phyloP scores from a whole-genome alignment of 352 stramenopile genomes.

The Phytopythium boreale region DNA sequence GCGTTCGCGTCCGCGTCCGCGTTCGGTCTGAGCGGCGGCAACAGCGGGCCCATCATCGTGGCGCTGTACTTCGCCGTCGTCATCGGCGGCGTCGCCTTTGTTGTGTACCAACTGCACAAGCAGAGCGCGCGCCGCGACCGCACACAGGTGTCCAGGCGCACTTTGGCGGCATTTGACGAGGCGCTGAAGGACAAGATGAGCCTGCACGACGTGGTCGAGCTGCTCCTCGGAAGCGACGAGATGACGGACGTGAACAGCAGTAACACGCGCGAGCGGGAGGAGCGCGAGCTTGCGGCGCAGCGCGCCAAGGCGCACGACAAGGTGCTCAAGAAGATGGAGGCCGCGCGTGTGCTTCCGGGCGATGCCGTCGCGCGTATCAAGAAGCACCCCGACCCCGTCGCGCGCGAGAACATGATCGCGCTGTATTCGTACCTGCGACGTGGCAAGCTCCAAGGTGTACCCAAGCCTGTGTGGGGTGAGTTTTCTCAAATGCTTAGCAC shows the following conservation, averaged over 20 bases:
- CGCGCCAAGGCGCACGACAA: constrained; percentile 73
- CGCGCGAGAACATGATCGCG: constrained; percentile 80
- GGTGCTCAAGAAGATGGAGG: constrained; percentile 80
- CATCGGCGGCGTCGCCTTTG: constrained; percentile 54
- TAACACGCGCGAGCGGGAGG: constrained; percentile 21
- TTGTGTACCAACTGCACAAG: constrained; percentile 62
- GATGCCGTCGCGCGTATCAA: constrained; percentile 70
- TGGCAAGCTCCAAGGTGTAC: constrained; percentile 60
- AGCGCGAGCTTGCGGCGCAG: constrained; percentile 37
- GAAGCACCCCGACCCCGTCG: constrained; percentile 70
- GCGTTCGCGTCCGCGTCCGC: constrained; percentile 57
- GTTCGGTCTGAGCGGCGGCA: constrained; percentile 37
- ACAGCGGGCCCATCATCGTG: constrained; percentile 56
- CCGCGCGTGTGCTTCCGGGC: constrained; percentile 48
- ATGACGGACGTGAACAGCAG: constrained; percentile 50
- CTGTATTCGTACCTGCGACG: constrained; percentile 77
- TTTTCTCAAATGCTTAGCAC: not conserved
- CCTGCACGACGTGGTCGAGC: constrained; percentile 75
- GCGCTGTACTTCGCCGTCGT: constrained; percentile 66
- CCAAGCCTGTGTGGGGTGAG: constrained; percentile 63
- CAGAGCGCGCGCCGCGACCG: constrained; percentile 52
- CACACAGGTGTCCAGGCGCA: constrained; percentile 56
- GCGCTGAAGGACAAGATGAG: constrained; percentile 70
- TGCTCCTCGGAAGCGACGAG: constrained; percentile 73
- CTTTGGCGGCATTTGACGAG: constrained; percentile 39